Percentiles rank a stretch among this genome's conserved stretches.
These are phyloP conservation scores for Eragrostis tef DNA, from an alignment of 202 grass and related monocot species.

Conservation along the genomic window DNA sequence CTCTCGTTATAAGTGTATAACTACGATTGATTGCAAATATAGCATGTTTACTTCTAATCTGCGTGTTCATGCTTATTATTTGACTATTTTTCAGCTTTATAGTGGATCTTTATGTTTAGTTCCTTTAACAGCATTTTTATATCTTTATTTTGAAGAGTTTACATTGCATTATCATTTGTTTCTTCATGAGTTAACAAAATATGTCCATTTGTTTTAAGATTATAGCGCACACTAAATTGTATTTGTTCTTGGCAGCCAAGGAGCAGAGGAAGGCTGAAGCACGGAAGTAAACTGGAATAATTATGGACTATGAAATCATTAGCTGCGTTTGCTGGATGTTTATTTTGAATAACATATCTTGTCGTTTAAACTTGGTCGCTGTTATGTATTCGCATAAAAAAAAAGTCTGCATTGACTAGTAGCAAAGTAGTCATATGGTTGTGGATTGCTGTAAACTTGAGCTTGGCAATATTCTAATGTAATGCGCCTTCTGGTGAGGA, in stretches of 20 bases:
- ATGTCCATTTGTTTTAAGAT: neutral
- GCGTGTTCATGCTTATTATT: neutral
- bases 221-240: constrained; percentile 18
- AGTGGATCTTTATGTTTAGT: neutral
- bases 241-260: constrained; percentile 67
- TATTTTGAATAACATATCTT: constrained; percentile 43
- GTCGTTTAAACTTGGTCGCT: constrained; percentile 40
- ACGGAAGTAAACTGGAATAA: constrained; percentile 63
- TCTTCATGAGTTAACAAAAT: neutral
- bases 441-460: constrained; percentile 46
- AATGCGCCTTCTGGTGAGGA: neutral
- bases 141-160: constrained; percentile 21
- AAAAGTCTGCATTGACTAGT: neutral
- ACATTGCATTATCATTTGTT: neutral
- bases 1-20: neutral
- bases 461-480: constrained; percentile 42
- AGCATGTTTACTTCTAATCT: neutral
- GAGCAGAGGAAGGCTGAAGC: constrained; percentile 84
- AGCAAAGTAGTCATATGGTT: constrained; percentile 33
- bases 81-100: neutral
- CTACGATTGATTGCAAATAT: neutral
- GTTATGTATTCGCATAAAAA: constrained; percentile 56
- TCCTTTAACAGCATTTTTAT: neutral
- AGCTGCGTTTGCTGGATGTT: constrained; percentile 49
- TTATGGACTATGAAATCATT: constrained; percentile 36